A percentile compares a stretch with the other conserved stretches of the same genome.
phyloP scores from a whole-genome alignment of 164 flowering plant genomes.

The Chimonanthus praecox region DNA sequence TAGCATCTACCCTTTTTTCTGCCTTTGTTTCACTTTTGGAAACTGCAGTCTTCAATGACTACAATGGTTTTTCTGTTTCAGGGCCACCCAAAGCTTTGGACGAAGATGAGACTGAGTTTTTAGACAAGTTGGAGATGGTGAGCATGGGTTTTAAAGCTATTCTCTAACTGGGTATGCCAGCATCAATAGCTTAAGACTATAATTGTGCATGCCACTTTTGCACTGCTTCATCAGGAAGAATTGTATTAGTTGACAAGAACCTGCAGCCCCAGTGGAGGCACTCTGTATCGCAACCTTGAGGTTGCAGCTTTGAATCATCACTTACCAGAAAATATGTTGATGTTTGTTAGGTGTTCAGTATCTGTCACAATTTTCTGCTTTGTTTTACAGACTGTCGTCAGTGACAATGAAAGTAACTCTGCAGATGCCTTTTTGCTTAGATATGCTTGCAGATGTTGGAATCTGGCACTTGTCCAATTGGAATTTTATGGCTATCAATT shows the following conservation, averaged over 20 bases:
- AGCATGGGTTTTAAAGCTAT: conserved; percentile 26
- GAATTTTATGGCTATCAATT: neutral
- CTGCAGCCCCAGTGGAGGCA: too few relatives aligned
- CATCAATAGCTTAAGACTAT: conserved; percentile 6
- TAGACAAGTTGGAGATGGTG: conserved; percentile 78
- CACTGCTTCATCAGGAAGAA: neutral
- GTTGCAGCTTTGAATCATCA: neutral
- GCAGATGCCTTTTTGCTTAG: neutral
- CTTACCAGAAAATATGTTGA: neutral
- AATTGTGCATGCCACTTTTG: conserved; percentile 1
- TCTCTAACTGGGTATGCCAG: conserved; percentile 18
- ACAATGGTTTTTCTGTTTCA: conserved; percentile 20
- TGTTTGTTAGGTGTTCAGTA: neutral
- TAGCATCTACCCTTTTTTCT: neutral
- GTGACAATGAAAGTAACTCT: neutral
- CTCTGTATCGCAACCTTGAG: neutral
- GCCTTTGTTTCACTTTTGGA: neutral
- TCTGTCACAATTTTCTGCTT: neutral
- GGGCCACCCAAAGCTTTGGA: conserved; percentile 99
- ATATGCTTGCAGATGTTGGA: neutral
- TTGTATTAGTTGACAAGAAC: neutral
- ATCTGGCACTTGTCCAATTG: neutral
- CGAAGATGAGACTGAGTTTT: conserved; percentile 96
- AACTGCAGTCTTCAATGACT: neutral
- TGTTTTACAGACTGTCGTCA: neutral